Evolutionary conservation across 2,329 filamentous ascomycete species (phyloP).

Genomic region (Aspergillus clavatus): DNA sequence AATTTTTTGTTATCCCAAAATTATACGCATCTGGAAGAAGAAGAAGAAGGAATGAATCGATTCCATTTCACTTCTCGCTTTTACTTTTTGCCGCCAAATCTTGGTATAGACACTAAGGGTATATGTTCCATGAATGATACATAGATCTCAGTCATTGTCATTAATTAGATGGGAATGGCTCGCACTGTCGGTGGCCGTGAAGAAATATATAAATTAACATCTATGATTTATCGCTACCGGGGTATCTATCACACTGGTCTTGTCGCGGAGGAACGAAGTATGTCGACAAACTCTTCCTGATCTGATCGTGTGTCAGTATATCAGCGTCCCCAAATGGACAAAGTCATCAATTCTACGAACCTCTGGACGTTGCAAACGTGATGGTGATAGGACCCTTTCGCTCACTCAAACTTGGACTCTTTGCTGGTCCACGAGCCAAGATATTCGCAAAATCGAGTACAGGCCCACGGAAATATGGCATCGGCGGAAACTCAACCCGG

Average conservation of each 20-base stretch:
- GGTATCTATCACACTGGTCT: too few relatives aligned
- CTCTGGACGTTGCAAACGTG: slow-evolving; percentile 20
- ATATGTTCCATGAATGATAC: too few relatives aligned
- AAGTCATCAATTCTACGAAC: slow-evolving; percentile 13
- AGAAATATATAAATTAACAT: too few relatives aligned
- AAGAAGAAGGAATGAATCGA: too few relatives aligned
- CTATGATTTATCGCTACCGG: too few relatives aligned
- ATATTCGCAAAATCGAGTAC: slow-evolving; percentile 27
- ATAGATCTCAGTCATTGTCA: too few relatives aligned
- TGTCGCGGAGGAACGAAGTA: slow-evolving; percentile 1
- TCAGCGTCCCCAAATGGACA: neutral
- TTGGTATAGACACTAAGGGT: too few relatives aligned
- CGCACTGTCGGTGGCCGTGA: too few relatives aligned
- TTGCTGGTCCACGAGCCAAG: slow-evolving; percentile 22
- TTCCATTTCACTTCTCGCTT: slow-evolving; percentile 1
- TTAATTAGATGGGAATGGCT: too few relatives aligned
- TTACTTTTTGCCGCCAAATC: too few relatives aligned
- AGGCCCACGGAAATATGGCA: slow-evolving; percentile 21
- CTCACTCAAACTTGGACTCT: slow-evolving; percentile 12
- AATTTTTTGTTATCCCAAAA: slow-evolving; percentile 3
- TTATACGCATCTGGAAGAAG: too few relatives aligned
- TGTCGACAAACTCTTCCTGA: slow-evolving; percentile 16
- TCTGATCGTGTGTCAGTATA: slow-evolving; percentile 10
- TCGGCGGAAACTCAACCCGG: slow-evolving; percentile 17
- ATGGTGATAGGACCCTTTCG: slow-evolving; percentile 23